Evolutionary conservation across 2,329 filamentous ascomycete genomes (phyloP).

Genomic region (Juglanconis oblonga): DNA sequence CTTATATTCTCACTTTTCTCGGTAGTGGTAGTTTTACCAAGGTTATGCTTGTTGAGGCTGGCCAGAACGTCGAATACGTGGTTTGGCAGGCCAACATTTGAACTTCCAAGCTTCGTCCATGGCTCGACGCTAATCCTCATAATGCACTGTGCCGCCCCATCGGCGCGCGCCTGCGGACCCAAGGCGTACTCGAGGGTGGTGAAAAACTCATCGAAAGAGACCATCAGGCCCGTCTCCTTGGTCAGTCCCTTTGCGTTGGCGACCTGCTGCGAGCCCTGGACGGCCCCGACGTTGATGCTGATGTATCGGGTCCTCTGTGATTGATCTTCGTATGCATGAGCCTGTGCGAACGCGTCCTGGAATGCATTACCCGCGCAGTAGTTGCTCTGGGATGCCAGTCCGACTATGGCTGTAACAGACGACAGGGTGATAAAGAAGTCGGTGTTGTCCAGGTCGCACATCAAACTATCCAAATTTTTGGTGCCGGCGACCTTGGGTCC

Average conservation of each 20-base stretch:
- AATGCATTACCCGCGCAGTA: conserved; percentile 49
- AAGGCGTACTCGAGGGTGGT: conserved; percentile 23
- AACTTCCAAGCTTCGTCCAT: conserved; percentile 10
- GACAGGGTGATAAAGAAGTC: conserved; percentile 14
- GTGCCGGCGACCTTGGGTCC: conserved; percentile 3
- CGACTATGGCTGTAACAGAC: neutral
- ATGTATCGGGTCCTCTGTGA: conserved; percentile 6
- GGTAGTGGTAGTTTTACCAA: too few species aligned
- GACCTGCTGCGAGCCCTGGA: conserved; percentile 5
- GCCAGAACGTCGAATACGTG: conserved; percentile 1
- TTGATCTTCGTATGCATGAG: too few species aligned
- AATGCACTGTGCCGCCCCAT: conserved; percentile 20
- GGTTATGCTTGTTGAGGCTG: conserved; percentile 3
- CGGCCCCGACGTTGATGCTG: conserved; percentile 9
- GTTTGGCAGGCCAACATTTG: too few species aligned
- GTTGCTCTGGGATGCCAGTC: neutral
- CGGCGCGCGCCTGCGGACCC: conserved; percentile 18
- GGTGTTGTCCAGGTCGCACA: conserved; percentile 29
- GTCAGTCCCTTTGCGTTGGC: neutral
- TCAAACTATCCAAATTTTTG: neutral
- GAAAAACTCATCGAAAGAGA: conserved; percentile 24
- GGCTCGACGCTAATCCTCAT: conserved; percentile 21
- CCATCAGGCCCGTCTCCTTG: conserved; percentile 5
- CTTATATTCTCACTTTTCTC: too few species aligned
- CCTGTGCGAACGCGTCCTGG: conserved; percentile 42